phyloP scores from a whole-genome alignment of 805 yeast species.

The Candida ortonii region DNA sequence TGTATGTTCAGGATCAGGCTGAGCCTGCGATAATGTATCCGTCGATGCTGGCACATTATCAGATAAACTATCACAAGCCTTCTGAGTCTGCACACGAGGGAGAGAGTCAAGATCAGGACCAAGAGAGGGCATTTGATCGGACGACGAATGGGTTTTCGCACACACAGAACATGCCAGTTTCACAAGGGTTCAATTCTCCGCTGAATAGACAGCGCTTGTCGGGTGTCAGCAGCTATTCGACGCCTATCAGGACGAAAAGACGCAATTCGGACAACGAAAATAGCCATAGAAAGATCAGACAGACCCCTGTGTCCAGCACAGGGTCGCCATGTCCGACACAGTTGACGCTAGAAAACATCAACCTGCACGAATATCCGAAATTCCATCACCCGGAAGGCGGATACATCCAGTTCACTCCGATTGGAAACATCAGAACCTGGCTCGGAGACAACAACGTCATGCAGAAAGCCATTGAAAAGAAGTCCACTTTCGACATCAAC shows the following conservation, averaged over 20 bases:
- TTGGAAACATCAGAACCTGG: constrained; percentile 54
- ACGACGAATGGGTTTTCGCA: too few species aligned
- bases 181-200: too few species aligned
- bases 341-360: constrained; percentile 28
- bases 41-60: constrained; percentile 21
- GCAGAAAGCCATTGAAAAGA: constrained; percentile 48
- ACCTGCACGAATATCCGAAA: constrained; percentile 49
- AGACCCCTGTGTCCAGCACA: constrained; percentile 10
- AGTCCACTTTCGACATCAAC: constrained; percentile 33
- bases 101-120: too few species aligned
- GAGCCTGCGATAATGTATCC: constrained; percentile 17
- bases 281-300: constrained; percentile 31
- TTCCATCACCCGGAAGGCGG: constrained; percentile 65
- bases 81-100: too few species aligned
- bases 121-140: too few species aligned
- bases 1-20: constrained; percentile 14
- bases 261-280: constrained; percentile 35
- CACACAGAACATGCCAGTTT: too few species aligned
- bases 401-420: constrained; percentile 56
- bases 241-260: constrained; percentile 34
- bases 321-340: constrained; percentile 11
- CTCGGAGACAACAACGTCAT: constrained; percentile 42
- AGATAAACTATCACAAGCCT: constrained; percentile 12
- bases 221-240: constrained; percentile 13
- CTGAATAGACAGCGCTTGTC: too few species aligned